A percentile compares a stretch with the other conserved stretches of the same genome.
Evolutionary conservation across 805 yeast species (phyloP).

Genomic region (Priceomyces haplophilus): DNA sequence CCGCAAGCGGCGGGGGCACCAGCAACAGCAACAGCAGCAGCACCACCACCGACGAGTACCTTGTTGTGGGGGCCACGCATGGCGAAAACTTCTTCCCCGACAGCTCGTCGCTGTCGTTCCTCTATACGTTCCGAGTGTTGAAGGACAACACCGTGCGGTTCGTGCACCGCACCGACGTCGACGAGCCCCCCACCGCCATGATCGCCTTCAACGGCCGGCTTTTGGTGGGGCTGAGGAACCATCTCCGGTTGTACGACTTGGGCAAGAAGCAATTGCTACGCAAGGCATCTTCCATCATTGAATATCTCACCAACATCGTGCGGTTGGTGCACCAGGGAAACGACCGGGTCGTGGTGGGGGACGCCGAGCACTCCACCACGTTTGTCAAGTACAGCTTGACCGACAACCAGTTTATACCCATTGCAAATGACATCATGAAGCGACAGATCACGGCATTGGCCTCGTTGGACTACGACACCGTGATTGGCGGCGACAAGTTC

Average conservation of each 20-base stretch:
- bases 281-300: slow-evolving; percentile 52
- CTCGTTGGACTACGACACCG: slow-evolving; percentile 70
- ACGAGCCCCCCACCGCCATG: slow-evolving; percentile 47
- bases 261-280: slow-evolving; percentile 79
- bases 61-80: slow-evolving; percentile 46
- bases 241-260: slow-evolving; percentile 60
- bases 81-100: slow-evolving; percentile 29
- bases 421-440: slow-evolving; percentile 67
- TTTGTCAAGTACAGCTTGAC: slow-evolving; percentile 50
- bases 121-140: slow-evolving; percentile 37
- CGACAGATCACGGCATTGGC: slow-evolving; percentile 62
- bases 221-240: slow-evolving; percentile 54
- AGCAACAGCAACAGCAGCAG: no score
- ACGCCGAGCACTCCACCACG: slow-evolving; percentile 62
- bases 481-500: slow-evolving; percentile 81
- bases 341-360: slow-evolving; percentile 64
- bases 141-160: slow-evolving; percentile 42
- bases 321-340: slow-evolving; percentile 52
- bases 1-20: no score
- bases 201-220: slow-evolving; percentile 53
- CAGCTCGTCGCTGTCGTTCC: slow-evolving; percentile 20
- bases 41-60: slow-evolving; percentile 27
- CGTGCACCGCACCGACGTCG: slow-evolving; percentile 60
- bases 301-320: slow-evolving; percentile 47
- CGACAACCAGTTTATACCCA: slow-evolving; percentile 51